Conservation (phyloP, 2,329 filamentous ascomycete species). For the Pyricularia sp. region DNA sequence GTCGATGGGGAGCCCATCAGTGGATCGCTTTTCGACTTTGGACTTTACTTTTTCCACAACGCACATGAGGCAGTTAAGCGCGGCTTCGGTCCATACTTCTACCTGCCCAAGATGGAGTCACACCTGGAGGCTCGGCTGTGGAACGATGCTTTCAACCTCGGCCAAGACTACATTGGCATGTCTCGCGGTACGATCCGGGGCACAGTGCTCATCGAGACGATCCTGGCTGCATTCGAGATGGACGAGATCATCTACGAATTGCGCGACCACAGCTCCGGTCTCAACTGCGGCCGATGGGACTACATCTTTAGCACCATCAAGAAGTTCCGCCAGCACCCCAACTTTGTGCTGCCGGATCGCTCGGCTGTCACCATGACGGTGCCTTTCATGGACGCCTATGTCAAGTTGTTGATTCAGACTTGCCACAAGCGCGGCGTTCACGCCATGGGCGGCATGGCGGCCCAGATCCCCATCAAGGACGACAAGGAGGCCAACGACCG, state of each 20-base stretch:
- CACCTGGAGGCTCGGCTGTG: constrained; percentile 93
- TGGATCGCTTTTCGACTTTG: constrained; percentile 88
- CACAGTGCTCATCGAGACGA: constrained; percentile 95
- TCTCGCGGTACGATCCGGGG: constrained; percentile 82
- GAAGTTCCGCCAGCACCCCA: constrained; percentile 91
- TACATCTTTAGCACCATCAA: constrained; percentile 99
- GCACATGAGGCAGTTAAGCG: constrained; percentile 74
- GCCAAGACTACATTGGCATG: constrained; percentile 86
- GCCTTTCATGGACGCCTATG: constrained; percentile 96
- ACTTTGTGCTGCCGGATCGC: constrained; percentile 88
- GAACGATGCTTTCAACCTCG: constrained; percentile 96
- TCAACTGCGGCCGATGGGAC: constrained; percentile 98
- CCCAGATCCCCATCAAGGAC: constrained; percentile 97
- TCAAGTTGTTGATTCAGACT: constrained; percentile 94
- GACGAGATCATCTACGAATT: constrained; percentile 99
- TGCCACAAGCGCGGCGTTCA: constrained; percentile 96
- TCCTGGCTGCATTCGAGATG: constrained; percentile 97
- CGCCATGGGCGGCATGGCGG: constrained; percentile 97
- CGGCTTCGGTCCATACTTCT: constrained; percentile 90
- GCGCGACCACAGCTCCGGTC: constrained; percentile 84
- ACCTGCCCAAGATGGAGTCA: constrained; percentile 95
- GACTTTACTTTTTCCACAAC: constrained; percentile 98
- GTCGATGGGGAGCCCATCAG: constrained; percentile 93
- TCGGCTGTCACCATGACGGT: constrained; percentile 91
- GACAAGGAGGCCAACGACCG: constrained; percentile 81